Percentiles rank a stretch among this genome's conserved stretches.
Conservation (phyloP, 176 grass and related monocot species). For the Musa beccarii region DNA sequence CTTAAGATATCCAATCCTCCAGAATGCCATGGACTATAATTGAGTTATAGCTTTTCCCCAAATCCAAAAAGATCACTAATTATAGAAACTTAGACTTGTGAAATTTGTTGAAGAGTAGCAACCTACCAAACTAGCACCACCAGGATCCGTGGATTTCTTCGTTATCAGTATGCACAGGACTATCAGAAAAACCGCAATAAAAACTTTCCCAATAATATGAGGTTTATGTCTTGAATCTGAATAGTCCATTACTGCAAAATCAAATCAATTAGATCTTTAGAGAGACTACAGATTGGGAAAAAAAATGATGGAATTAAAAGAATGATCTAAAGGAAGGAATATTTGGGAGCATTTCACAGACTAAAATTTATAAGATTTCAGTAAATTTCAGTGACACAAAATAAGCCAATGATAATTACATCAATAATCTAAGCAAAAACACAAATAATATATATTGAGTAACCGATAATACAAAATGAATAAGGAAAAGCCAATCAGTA, state of each 20-base stretch:
- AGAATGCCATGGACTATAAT: neutral
- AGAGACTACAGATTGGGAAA: neutral
- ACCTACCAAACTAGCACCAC: slow-evolving; percentile 62
- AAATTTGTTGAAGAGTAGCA: slow-evolving; percentile 1
- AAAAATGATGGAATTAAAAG: slow-evolving; percentile 15
- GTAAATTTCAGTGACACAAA: too few relatives aligned
- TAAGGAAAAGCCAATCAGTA: too few relatives aligned
- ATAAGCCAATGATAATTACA: too few relatives aligned
- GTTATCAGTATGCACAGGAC: slow-evolving; percentile 68
- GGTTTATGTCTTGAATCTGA: slow-evolving; percentile 78
- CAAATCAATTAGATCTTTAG: slow-evolving; percentile 1
- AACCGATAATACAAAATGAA: too few relatives aligned
- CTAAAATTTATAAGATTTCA: too few relatives aligned
- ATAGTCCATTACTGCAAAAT: slow-evolving; percentile 74
- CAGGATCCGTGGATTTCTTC: slow-evolving; percentile 77
- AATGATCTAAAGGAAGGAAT: slow-evolving; percentile 13
- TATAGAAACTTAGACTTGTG: neutral
- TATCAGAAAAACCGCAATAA: slow-evolving; percentile 45
- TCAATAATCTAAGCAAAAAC: too few relatives aligned
- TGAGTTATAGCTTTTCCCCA: neutral
- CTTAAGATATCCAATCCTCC: too few relatives aligned
- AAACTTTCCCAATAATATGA: slow-evolving; percentile 57
- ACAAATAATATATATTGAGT: too few relatives aligned
- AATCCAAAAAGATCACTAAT: neutral
- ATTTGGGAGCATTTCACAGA: neutral